Percentiles rank a stretch among this genome's conserved stretches.
Evolutionary conservation across 225 moss, liverwort and hornwort species (phyloP).

Genomic region (Sphagnum tenellum): DNA sequence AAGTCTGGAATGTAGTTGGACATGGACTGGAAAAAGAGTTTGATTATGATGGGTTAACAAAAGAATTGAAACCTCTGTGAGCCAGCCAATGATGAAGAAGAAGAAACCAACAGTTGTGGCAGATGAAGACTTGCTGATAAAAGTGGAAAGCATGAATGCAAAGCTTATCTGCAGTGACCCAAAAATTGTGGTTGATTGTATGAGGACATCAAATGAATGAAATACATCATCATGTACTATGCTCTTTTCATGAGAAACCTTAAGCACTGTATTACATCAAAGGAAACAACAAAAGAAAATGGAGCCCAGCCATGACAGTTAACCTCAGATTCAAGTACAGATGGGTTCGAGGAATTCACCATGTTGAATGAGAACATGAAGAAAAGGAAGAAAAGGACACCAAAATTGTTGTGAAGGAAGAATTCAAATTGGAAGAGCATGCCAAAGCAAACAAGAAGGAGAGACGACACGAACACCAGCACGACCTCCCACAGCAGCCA

Average conservation of each 20-base stretch:
- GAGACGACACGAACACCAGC: slow-evolving; percentile 53
- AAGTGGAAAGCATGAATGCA: slow-evolving; percentile 83
- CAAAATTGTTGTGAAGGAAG: slow-evolving; percentile 74
- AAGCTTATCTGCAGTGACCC: slow-evolving; percentile 62
- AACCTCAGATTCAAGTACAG: no score
- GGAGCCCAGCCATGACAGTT: no score
- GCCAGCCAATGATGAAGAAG: slow-evolving; percentile 78
- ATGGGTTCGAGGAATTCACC: slow-evolving; percentile 20
- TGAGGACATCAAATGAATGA: no score
- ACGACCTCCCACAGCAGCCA: slow-evolving; percentile 86
- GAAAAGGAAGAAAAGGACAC: slow-evolving; percentile 76
- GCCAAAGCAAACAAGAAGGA: slow-evolving; percentile 78
- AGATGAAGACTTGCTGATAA: slow-evolving; percentile 81
- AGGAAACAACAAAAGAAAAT: no score
- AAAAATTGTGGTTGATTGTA: no score
- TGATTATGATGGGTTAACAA: background rate
- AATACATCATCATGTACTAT: no score
- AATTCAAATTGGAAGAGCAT: slow-evolving; percentile 91
- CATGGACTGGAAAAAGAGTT: no score
- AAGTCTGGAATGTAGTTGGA: no score
- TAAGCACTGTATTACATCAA: no score
- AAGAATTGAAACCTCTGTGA: slow-evolving; percentile 53
- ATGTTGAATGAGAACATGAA: slow-evolving; percentile 83
- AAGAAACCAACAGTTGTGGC: slow-evolving; percentile 93
- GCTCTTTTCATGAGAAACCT: no score